A percentile compares a stretch with the other conserved stretches of the same genome.
These are phyloP conservation scores for Lactarius hatsudake DNA, from an alignment of 768 basidiomycete genomes.

Conservation along the genomic window DNA sequence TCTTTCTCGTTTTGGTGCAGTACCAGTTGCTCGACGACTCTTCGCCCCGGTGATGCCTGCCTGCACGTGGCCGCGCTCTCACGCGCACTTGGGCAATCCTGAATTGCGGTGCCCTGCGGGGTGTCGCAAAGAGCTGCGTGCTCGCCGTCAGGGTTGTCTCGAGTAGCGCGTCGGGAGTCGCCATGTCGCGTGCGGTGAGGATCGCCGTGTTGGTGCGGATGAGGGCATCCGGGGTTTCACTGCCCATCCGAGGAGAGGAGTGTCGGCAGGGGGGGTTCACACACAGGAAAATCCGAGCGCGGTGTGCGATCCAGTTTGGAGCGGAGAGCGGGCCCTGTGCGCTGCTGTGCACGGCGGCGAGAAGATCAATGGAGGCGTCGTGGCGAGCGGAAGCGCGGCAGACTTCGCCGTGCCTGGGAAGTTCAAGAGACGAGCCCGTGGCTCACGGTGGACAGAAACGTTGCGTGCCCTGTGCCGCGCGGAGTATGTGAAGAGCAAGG, in stretches of 20 bases:
- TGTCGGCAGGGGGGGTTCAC: constrained; percentile 7
- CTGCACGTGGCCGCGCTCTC: constrained; percentile 17
- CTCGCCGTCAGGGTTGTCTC: constrained; percentile 22
- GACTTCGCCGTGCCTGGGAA: constrained; percentile 3
- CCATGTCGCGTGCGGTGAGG: constrained; percentile 17
- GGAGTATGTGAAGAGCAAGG: constrained; percentile 26
- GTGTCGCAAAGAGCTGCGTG: constrained; percentile 24
- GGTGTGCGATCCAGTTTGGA: constrained; percentile 9
- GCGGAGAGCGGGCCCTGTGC: constrained; percentile 24
- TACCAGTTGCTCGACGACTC: constrained; percentile 9
- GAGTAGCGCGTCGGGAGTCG: constrained; percentile 13
- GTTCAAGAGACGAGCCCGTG: constrained; percentile 1
- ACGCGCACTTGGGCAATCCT: background rate
- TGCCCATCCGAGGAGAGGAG: constrained; percentile 7
- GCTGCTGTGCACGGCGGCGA: constrained; percentile 4
- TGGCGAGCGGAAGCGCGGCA: constrained; percentile 15
- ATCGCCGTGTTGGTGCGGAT: constrained; percentile 9
- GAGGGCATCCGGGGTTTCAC: constrained; percentile 4
- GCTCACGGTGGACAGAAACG: constrained; percentile 25
- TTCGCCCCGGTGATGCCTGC: background rate
- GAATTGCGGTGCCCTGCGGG: constrained; percentile 21
- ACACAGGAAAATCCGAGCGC: constrained; percentile 7
- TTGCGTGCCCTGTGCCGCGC: constrained; percentile 1
- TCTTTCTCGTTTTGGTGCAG: background rate
- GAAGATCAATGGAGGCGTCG: constrained; percentile 9